Base-by-base conservation (phyloP, 768 basidiomycete species). In the Macrolepiota albuminosa region DNA sequence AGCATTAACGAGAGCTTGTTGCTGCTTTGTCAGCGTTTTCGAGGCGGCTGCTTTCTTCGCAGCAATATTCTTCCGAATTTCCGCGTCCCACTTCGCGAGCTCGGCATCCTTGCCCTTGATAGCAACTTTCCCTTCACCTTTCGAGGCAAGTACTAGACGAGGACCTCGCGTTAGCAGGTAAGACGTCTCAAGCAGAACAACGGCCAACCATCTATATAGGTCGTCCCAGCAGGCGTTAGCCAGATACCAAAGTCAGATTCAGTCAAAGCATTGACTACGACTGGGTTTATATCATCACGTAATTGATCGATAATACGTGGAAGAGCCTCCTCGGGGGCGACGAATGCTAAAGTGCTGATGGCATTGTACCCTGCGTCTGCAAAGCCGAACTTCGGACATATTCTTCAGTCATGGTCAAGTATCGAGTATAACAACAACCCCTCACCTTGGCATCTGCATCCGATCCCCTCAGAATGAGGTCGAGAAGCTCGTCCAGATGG, bases 61-160 rank as follows among this genome's bases (percentile, higher is more conserved):
- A 6, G 91, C 91, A 1, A 98, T 77, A 0, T 88, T 85, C 64
- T 91, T 87, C 10, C 95, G 84, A n/a, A 96, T 77, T 61, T 99
- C 95, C 31, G 87, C 89, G 62, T 99, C 97, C 96, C 96, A 99
- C 67, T 92, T 88, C 18, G 92, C 89, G 14, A 96, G 89, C 39
- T 92, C 93, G 6, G 89, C 85, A 59, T 87, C 89, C 66, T 97
- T 98, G 14, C 93, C 91, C 69, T 95, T 96, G 63, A 74, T 80
- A 1, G 73, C 73, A 4, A 73, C 73, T 69, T 75, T 50, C 67
- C 64, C 76, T 4, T 81, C 78, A 1, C 76, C 78, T 66, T 88
- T 89, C 58, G 82, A 83, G 10, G 85, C 76, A 14, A 95, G 75
- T 2, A 91, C 91, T 92, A 64, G 11, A 42, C 5, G 7, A 36